Percentiles rank a stretch among this genome's conserved stretches.
Evolutionary conservation across 306 rosid genomes (phyloP).

Genomic region (Vigna angularis): DNA sequence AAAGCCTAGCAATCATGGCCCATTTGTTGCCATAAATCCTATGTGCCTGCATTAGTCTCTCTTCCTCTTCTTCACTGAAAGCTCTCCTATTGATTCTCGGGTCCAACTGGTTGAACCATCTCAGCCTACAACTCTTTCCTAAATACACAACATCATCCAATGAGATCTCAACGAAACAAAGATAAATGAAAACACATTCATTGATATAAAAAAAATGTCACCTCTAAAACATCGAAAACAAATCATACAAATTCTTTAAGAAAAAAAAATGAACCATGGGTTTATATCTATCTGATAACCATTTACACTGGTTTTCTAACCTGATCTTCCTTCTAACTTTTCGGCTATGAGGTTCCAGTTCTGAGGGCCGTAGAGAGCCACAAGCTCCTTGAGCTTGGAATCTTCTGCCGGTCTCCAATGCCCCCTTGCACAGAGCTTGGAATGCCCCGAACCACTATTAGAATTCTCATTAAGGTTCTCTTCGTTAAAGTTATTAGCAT

Average conservation of each 20-base stretch:
- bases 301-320: constrained; percentile 47
- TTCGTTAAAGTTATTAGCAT: constrained; percentile 30
- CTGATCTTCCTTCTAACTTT: constrained; percentile 98
- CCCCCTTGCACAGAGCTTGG: constrained; percentile 91
- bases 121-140: constrained; percentile 95
- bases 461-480: constrained; percentile 55
- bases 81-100: constrained; percentile 96
- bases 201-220: neutral
- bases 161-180: neutral
- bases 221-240: neutral
- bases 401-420: constrained; percentile 99
- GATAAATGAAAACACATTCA: neutral
- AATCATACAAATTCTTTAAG: neutral
- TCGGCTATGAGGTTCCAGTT: constrained; percentile 99
- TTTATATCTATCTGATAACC: neutral
- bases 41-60: constrained; percentile 95
- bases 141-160: neutral
- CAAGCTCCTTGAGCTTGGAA: constrained; percentile 91
- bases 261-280: neutral
- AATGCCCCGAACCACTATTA: constrained; percentile 60
- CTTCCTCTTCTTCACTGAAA: constrained; percentile 92
- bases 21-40: constrained; percentile 96
- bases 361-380: constrained; percentile 93
- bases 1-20: constrained; percentile 98
- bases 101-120: constrained; percentile 99